Conservation (phyloP, 345 rosid genomes). For the Leavenworthia alabamica region DNA sequence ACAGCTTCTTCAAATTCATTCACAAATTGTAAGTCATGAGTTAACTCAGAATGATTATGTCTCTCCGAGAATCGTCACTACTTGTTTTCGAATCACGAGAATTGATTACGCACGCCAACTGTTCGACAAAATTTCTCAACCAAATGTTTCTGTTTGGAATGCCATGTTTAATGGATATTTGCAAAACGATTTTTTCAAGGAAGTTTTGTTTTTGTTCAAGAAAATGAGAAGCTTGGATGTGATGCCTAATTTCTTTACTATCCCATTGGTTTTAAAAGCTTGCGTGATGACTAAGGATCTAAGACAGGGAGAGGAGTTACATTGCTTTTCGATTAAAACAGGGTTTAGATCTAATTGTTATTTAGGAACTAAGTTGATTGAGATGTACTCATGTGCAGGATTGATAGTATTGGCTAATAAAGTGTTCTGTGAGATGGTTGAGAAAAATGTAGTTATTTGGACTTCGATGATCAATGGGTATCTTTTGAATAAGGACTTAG, state of each 20-base stretch:
- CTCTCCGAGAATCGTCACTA: constrained; percentile 39
- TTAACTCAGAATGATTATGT: constrained; percentile 37
- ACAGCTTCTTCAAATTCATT: constrained; percentile 54
- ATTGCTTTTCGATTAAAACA: constrained; percentile 50
- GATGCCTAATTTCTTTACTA: constrained; percentile 63
- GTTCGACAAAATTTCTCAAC: constrained; percentile 59
- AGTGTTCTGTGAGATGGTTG: constrained; percentile 61
- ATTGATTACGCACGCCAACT: constrained; percentile 47
- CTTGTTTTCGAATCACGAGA: constrained; percentile 22
- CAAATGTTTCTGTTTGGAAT: constrained; percentile 48
- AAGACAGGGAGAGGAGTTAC: constrained; percentile 59
- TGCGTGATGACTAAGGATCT: constrained; percentile 43
- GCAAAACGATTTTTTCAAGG: constrained; percentile 26
- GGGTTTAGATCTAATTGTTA: constrained; percentile 50
- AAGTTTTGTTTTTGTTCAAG: constrained; percentile 42
- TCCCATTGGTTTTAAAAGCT: constrained; percentile 61
- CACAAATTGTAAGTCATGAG: constrained; percentile 40
- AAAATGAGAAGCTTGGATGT: constrained; percentile 44
- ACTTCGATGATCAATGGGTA: constrained; percentile 59
- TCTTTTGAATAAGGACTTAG: constrained; percentile 44
- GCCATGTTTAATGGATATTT: constrained; percentile 57
- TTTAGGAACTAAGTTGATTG: constrained; percentile 60
- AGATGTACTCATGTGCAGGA: constrained; percentile 53
- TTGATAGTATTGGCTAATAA: constrained; percentile 39
- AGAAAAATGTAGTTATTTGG: constrained; percentile 73